Evolutionary conservation across 2,329 filamentous ascomycete genomes (phyloP), one percentile per base, ranked within the genome.

Genomic region (Aureobasidium sp.): DNA sequence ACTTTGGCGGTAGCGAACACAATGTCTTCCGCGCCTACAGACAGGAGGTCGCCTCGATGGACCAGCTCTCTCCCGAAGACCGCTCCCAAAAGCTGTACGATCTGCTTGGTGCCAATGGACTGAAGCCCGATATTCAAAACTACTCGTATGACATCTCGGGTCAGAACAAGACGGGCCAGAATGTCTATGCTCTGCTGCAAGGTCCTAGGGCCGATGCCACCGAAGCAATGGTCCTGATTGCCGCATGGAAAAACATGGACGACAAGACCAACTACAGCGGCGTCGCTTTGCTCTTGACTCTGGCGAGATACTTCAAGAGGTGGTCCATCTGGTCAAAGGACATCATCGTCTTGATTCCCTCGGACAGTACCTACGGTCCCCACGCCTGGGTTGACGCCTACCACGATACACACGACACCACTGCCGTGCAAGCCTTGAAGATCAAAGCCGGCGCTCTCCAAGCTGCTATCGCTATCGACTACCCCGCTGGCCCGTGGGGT

Each of bases 311-410:
- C 75, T 97, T 99, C 77, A 96, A 95, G 74, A 84, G 89, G 67
- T 99, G 94, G 94, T 96, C 91, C 57, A 81, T 99, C 29, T 99
- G 94, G 94, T 96, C 92, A 62, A 99, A 99, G 74, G 94, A 99
- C 72, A 96, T 99, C 66, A 93, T 99, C 61, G 85, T 99, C 67
- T 76, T 99, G 6, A 82, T 99, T 49, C 86, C 94, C 0, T 87
- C 89, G 0, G 94, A 99, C 74, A 95, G 90, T 72, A 88, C 86
- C 62, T 88, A 89, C 11, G 94, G 93, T 0, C 90, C 91, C 0
- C 92, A 97, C 71, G 94, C 94, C 25, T 99, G 94, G 94, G 90
- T 96, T 9, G 92, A 96, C 70, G 94, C 94, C 1, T 99, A 99
- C 73, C 94, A 99, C 73, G 90, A 96, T 72, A 87, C 89, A 21